These are phyloP conservation scores for Caryopteris hybrid DNA, from an alignment of 305 asterid species.

Conservation along the genomic window DNA sequence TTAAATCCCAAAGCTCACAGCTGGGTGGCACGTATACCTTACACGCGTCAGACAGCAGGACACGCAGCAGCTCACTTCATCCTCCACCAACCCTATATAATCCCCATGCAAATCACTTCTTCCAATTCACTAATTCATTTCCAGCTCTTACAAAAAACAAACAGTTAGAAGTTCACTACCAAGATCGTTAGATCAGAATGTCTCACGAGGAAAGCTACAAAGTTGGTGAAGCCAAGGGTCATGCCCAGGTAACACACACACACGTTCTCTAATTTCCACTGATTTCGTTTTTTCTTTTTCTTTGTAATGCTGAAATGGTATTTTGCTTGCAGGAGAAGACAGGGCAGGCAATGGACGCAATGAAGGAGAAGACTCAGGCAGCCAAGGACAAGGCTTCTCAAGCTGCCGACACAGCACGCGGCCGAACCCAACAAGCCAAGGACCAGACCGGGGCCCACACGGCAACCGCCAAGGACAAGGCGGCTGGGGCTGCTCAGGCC, in stretches of 20 bases:
- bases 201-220: slow-evolving; percentile 46
- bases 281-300: no score
- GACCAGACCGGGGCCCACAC: slow-evolving; percentile 30
- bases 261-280: no score
- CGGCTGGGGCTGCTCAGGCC: neutral
- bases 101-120: slow-evolving; percentile 9
- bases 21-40: slow-evolving; percentile 29
- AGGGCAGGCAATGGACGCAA: slow-evolving; percentile 40
- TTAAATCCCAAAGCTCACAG: neutral
- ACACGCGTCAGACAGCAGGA: slow-evolving; percentile 49
- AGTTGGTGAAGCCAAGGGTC: slow-evolving; percentile 86
- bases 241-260: slow-evolving; percentile 39
- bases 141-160: neutral
- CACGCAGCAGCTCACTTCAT: slow-evolving; percentile 32
- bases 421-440: slow-evolving; percentile 21
- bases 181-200: slow-evolving; percentile 32
- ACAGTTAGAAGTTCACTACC: neutral
- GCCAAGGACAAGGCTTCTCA: slow-evolving; percentile 44
- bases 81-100: slow-evolving; percentile 22
- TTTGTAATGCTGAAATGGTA: no score
- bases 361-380: slow-evolving; percentile 51
- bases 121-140: neutral
- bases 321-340: slow-evolving; percentile 53
- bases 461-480: neutral
- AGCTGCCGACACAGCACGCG: slow-evolving; percentile 23